Conservation (phyloP, 2,329 filamentous ascomycete genomes). For the Hymenoscyphus linearis region DNA sequence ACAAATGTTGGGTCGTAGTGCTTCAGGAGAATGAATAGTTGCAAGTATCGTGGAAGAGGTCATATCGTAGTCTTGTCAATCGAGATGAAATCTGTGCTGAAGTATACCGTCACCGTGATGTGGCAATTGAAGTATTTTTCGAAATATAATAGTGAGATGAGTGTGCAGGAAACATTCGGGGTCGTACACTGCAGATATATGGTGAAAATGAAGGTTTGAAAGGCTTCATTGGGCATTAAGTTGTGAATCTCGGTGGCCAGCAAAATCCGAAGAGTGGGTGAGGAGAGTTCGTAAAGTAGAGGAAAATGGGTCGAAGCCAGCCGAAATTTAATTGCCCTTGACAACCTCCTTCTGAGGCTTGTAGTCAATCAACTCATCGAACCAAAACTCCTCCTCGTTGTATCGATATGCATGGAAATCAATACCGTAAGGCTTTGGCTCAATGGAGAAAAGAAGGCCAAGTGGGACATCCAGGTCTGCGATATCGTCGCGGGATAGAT, state of each 20-base stretch:
- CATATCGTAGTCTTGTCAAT: neutral
- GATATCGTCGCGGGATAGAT: constrained; percentile 83
- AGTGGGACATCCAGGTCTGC: constrained; percentile 91
- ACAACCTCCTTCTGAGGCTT: constrained; percentile 54
- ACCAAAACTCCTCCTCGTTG: constrained; percentile 71
- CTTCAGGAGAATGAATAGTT: neutral
- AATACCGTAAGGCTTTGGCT: constrained; percentile 96
- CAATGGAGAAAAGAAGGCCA: constrained; percentile 89
- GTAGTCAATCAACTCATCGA: constrained; percentile 82
- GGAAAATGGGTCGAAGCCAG: neutral
- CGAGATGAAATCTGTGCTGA: neutral
- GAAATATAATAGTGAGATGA: constrained; percentile 2
- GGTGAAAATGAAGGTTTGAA: neutral
- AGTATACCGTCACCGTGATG: neutral
- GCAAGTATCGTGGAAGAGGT: neutral
- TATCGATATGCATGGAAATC: constrained; percentile 96
- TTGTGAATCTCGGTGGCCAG: neutral
- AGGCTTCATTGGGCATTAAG: neutral
- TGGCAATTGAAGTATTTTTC: neutral
- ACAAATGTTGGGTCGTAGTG: neutral
- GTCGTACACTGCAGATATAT: neutral
- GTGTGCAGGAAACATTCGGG: neutral
- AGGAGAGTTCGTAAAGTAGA: neutral
- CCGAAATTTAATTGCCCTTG: constrained; percentile 22
- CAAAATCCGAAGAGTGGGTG: neutral